Evolutionary conservation across 768 basidiomycete genomes (phyloP).

Genomic region (Lactarius deliciosus): DNA sequence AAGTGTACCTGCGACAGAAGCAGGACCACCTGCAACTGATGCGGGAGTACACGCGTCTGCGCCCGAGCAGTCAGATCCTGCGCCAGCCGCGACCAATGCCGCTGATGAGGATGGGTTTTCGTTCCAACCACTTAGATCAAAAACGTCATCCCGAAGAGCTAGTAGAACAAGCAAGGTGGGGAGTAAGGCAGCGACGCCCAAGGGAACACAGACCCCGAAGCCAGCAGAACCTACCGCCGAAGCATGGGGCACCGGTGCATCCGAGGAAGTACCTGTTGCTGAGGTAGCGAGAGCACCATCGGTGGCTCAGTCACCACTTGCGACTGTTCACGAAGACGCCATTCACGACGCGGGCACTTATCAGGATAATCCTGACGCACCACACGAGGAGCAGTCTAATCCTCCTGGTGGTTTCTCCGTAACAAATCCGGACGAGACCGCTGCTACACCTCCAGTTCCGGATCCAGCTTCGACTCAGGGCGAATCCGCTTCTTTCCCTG

Average conservation of each 20-base stretch:
- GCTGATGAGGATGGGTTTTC: neutral
- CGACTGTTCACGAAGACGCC: constrained; percentile 16
- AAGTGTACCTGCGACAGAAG: neutral
- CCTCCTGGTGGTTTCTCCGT: constrained; percentile 8
- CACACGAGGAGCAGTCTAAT: neutral
- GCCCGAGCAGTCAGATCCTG: no score
- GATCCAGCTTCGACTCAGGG: neutral
- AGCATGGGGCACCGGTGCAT: neutral
- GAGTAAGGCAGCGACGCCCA: constrained; percentile 24
- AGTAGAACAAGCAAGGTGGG: constrained; percentile 24
- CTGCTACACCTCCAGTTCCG: no score
- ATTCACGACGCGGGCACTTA: neutral
- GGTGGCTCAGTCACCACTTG: constrained; percentile 9
- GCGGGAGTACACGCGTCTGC: no score
- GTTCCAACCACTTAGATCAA: constrained; percentile 17
- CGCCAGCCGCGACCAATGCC: constrained; percentile 7
- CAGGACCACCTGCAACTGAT: neutral
- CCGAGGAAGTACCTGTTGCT: neutral
- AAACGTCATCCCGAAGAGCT: constrained; percentile 19
- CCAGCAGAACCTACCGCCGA: constrained; percentile 1
- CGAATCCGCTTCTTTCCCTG: neutral
- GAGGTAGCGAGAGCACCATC: neutral
- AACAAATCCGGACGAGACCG: constrained; percentile 6
- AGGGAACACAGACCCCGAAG: constrained; percentile 24
- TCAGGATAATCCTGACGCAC: neutral